Evolutionary conservation across 345 rosid genomes (phyloP), one percentile per base, ranked within the genome.

Genomic region (Eucalyptus pauciflora): DNA sequence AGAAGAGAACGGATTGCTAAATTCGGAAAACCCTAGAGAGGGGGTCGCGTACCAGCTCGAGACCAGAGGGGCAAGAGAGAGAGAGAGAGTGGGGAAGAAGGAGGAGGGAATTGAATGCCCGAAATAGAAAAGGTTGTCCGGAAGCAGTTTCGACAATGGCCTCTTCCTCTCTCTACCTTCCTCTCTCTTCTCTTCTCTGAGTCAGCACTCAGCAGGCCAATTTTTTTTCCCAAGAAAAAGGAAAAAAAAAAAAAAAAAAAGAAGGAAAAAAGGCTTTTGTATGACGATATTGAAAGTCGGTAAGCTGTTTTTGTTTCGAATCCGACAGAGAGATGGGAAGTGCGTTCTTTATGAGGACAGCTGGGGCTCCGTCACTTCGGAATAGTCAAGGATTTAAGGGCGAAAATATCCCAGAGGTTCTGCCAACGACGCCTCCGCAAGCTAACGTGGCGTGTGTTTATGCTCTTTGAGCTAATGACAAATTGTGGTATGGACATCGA

Each of bases 401-500:
- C 12, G 2, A 62, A 62, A 62, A 13, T 13, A 13, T 62, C 33
- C 1, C 0, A 6, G 8, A 3, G 8, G 25, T 71, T 10, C 4
- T 33, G 46, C 25, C 25, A 4, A 1, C 79, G 25, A 18, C 41
- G 43, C 81, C 25, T 17, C 45, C 20, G 25, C 45, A 5, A 5
- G 45, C 81, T 3, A 8, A 33, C 81, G 81, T 71, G 81, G 45
- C 45, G 25, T 1, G 81, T 43, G 1, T 67, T 29, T 14, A 7
- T 29, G 10, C 6, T 10, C 3, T 31, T 10, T 7, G 41, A 31
- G 43, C 79, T 8, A 31, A 67, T 31, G 18, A 6, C 71, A 14
- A 8, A 64, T 29, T 29, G 7, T 15, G 37, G 15, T 4, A 2
- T 31, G 10, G 5, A 3, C 15, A 15, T 64, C 10, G 37, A 64